phyloP scores from a whole-genome alignment of 495 filamentous ascomycete genomes.

The Xylaria bambusicola region DNA sequence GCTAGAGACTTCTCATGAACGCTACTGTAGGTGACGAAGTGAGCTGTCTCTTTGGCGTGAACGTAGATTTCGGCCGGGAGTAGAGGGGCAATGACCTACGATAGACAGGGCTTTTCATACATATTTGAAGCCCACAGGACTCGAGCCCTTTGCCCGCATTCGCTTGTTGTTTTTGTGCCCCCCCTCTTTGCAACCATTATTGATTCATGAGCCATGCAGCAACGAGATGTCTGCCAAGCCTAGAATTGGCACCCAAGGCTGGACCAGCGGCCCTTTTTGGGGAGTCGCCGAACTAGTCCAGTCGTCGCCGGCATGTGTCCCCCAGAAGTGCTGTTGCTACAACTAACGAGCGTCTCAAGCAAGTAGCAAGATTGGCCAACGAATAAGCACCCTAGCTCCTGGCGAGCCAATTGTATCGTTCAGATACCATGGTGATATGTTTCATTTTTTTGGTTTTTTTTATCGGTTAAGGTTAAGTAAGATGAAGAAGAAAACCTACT shows the following conservation, averaged over 20 bases:
- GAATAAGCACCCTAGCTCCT: no score
- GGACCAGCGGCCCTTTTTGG: neutral
- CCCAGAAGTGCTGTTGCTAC: neutral
- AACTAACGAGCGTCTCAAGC: neutral
- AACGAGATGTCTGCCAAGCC: neutral
- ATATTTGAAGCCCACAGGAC: neutral
- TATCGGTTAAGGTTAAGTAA: no score
- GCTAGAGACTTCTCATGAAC: no score
- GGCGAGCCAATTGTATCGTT: no score
- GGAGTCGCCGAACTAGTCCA: constrained; percentile 6
- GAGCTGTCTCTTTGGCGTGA: neutral
- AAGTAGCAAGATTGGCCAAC: no score
- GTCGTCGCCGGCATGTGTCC: neutral
- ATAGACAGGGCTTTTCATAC: neutral
- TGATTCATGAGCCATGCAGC: neutral
- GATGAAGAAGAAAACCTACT: no score
- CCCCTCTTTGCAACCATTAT: neutral
- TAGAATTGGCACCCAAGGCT: constrained; percentile 8
- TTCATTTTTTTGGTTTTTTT: no score
- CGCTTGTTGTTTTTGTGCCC: neutral
- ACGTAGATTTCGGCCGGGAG: no score
- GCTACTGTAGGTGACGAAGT: neutral
- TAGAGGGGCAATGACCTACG: no score
- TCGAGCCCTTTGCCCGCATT: neutral
- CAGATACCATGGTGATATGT: no score